phyloP scores from a whole-genome alignment of 257 asterid species.

The Ophiorrhiza pumila region DNA sequence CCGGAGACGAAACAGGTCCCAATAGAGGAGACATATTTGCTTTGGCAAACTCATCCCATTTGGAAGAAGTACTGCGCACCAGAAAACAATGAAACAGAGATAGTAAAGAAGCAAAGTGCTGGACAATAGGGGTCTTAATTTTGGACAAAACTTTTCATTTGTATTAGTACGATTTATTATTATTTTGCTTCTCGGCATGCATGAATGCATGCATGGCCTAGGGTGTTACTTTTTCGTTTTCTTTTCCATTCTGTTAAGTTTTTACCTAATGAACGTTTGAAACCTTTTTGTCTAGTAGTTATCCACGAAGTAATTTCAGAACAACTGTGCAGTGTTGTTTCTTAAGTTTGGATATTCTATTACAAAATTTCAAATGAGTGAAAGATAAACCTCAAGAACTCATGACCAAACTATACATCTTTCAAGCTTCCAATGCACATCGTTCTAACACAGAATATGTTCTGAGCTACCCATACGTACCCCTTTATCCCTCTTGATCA shows the following conservation, averaged over 20 bases:
- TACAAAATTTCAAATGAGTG: neutral
- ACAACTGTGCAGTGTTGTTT: neutral
- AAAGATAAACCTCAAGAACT: too few relatives aligned
- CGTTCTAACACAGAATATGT: too few relatives aligned
- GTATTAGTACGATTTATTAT: neutral
- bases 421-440: too few relatives aligned
- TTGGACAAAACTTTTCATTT: neutral
- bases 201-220: too few relatives aligned
- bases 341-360: neutral
- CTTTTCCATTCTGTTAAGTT: neutral
- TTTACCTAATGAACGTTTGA: neutral
- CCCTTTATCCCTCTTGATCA: too few relatives aligned
- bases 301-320: neutral
- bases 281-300: neutral
- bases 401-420: too few relatives aligned
- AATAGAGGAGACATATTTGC: constrained; percentile 74
- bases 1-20: constrained; percentile 98
- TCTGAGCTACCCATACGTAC: too few relatives aligned
- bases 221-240: neutral
- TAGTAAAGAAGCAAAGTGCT: neutral
- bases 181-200: neutral
- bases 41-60: constrained; percentile 71
- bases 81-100: constrained; percentile 12
- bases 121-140: neutral
- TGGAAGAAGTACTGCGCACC: constrained; percentile 65